Base-by-base conservation (phyloP, 495 filamentous ascomycete genomes). In the Friedmanniomyces endolithicus region DNA sequence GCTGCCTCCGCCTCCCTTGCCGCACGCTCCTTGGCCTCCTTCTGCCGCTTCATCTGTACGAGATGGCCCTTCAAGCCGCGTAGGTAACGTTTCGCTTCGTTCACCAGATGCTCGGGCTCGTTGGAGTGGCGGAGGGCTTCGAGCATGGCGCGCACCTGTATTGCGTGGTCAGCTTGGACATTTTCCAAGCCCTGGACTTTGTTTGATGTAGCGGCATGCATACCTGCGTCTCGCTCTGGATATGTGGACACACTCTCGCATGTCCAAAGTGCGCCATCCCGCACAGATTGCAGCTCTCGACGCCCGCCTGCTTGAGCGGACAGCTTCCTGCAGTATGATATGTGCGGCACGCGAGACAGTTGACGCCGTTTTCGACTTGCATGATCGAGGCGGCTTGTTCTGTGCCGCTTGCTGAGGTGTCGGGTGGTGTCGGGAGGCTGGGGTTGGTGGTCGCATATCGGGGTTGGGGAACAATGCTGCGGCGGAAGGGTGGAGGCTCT, bases 201-300 rank as follows among this genome's bases (percentile, higher is more conserved):
- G 11, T 22, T 39, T 31, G 22, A 4, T 19, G 23, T 11, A 6
- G 25, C 49, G 9, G n/a, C n/a, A n/a, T n/a, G n/a, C n/a, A n/a
- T 49, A 61, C 59, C 50, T 85, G 81, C 8, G 67, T 70, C 39
- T 78, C 73, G 1, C 74, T 78, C 20, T 70, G 64, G 19, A 87
- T 67, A 57, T 84, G 78, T 2, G 84, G 77, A 58, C 85, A 89
- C 22, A 68, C 70, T 6, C 80, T 74, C 0, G 61, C 58, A 25
- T 63, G 45, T 17, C 81, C 80, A 54, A 70, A 81, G 58, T 88
- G 85, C 3, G 84, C 81, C 23, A 83, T 67, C 11, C 82, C 82
- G 59, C 85, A 88, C 2, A 87, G 72, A 9, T 73, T 74, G 62
- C 85, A 88, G 51, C 71, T 64, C 61, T 88, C 82, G 11, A 74